Evolutionary conservation across 495 filamentous ascomycete genomes (phyloP), one percentile per base, ranked within the genome.

Genomic region (Bombardia bombarda): DNA sequence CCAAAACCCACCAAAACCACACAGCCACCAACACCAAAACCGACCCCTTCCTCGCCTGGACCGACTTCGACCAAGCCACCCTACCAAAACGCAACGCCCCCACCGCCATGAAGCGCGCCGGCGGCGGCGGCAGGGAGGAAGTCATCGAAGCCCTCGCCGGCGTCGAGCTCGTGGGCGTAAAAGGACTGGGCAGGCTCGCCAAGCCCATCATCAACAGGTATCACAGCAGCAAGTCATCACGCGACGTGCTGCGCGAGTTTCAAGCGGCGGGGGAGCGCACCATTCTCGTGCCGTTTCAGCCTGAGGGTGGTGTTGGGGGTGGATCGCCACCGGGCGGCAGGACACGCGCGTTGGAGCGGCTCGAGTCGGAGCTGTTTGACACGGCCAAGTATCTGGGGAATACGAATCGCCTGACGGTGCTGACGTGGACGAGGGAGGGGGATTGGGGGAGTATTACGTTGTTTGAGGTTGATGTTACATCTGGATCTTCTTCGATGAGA

Each of bases 351-450:
- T 21, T 49, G 3, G 28, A 44, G 20, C 26, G 34, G 1, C 34
- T 49, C 10, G 51, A 53, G 38, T 40, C 38, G 19, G 51, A 53
- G 16, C 19, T 53, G 9, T 53, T 53, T 14, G 46, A 53, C 25
- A 49, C 43, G 21, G 32, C 39, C 3, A 53, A 53, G 21, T 53
- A 43, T 12, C 31, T 25, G 7, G 32, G 25, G 13, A 32, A n/a
- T 22, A 40, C 26, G 7, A 32, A 40, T 3, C 9, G 43, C 20
- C 14, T 53, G 12, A 49, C 46, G 1, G 46, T 49, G 16, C 19
- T 53, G 13, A 49, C 51, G 4, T 53, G 46, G 46, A 20, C 34
- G 5, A 26, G 28, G 4, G 51, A 47, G 18, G 24, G 6, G 10
- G n/a, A 26, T 8, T 49, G 37, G 20, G 51, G 51, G 3, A 46